Percentiles rank a stretch among this genome's conserved stretches.
These are phyloP conservation scores for Yamadazyma kitorensis DNA, from an alignment of 805 yeast genomes.

Conservation along the genomic window DNA sequence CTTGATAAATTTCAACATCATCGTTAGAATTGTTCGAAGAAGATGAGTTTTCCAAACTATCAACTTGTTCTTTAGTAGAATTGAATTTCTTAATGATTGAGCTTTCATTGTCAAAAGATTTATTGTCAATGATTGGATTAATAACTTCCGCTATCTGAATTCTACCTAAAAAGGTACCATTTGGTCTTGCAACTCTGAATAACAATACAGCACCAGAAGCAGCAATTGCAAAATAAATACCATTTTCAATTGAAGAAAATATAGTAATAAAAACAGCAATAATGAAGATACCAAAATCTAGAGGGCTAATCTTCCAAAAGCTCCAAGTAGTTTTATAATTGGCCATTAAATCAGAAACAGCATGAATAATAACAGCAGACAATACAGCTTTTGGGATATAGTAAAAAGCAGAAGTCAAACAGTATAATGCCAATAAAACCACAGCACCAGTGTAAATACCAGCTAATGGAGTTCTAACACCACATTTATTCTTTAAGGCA, in stretches of 20 bases:
- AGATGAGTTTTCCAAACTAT: constrained; percentile 2
- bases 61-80: constrained; percentile 5
- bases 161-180: constrained; percentile 79
- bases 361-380: constrained; percentile 87
- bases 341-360: constrained; percentile 82
- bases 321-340: constrained; percentile 63
- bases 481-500: constrained; percentile 91
- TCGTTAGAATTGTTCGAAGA: constrained; percentile 20
- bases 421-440: constrained; percentile 82
- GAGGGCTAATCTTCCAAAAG: constrained; percentile 70
- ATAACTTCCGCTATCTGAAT: constrained; percentile 69
- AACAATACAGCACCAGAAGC: constrained; percentile 76
- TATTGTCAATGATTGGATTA: constrained; percentile 49
- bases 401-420: constrained; percentile 78
- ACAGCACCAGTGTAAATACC: constrained; percentile 89
- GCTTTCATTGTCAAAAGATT: constrained; percentile 4
- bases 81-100: constrained; percentile 7
- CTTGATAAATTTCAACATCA: constrained; percentile 43
- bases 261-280: constrained; percentile 73
- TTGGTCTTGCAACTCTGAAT: constrained; percentile 75
- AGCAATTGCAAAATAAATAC: constrained; percentile 86
- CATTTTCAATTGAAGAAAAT: constrained; percentile 78
- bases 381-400: constrained; percentile 89
- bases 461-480: constrained; percentile 91
- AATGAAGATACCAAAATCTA: constrained; percentile 71